These are phyloP conservation scores for Fusarium burgessii DNA, from an alignment of 2,329 filamentous ascomycete genomes.

Conservation along the genomic window DNA sequence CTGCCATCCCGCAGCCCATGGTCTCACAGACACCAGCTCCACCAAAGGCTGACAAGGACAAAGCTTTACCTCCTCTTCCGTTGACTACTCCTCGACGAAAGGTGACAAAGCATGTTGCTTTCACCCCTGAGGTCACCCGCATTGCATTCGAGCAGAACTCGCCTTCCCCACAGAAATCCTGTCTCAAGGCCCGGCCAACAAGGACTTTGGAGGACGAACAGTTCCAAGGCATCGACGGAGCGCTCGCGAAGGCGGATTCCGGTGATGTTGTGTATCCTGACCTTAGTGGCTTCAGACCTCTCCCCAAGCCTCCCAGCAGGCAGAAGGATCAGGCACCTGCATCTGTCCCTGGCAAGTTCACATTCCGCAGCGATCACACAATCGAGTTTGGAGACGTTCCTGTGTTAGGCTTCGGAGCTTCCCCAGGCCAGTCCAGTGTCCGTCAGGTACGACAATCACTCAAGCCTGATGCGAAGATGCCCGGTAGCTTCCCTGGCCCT, in stretches of 20 bases:
- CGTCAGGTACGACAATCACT: slow-evolving; percentile 69
- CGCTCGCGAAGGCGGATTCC: slow-evolving; percentile 43
- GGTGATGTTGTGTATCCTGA: slow-evolving; percentile 65
- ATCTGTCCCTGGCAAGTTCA: slow-evolving; percentile 69
- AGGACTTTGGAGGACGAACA: slow-evolving; percentile 39
- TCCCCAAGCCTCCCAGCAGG: slow-evolving; percentile 45
- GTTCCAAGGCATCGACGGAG: slow-evolving; percentile 49
- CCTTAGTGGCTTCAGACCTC: slow-evolving; percentile 57
- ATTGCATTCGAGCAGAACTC: slow-evolving; percentile 58
- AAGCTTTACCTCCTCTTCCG: slow-evolving; percentile 63
- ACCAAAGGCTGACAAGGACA: slow-evolving; percentile 64
- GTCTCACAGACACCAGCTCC: slow-evolving; percentile 62
- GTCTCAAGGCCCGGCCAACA: slow-evolving; percentile 57
- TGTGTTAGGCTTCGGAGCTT: slow-evolving; percentile 66
- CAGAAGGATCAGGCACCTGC: slow-evolving; percentile 48
- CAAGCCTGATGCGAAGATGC: slow-evolving; percentile 59
- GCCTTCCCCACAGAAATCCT: slow-evolving; percentile 68
- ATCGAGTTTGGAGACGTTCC: slow-evolving; percentile 67
- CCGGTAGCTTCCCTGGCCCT: slow-evolving; percentile 65
- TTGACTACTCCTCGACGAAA: slow-evolving; percentile 77
- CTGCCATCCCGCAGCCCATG: slow-evolving; percentile 61
- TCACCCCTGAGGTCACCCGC: slow-evolving; percentile 76
- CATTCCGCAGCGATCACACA: slow-evolving; percentile 74
- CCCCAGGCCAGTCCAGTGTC: slow-evolving; percentile 69
- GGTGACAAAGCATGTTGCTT: slow-evolving; percentile 79